A percentile compares a stretch with the other conserved stretches of the same genome.
Evolutionary conservation across 2,329 filamentous ascomycete genomes (phyloP).

Genomic region (Bipolaris sorokiniana): DNA sequence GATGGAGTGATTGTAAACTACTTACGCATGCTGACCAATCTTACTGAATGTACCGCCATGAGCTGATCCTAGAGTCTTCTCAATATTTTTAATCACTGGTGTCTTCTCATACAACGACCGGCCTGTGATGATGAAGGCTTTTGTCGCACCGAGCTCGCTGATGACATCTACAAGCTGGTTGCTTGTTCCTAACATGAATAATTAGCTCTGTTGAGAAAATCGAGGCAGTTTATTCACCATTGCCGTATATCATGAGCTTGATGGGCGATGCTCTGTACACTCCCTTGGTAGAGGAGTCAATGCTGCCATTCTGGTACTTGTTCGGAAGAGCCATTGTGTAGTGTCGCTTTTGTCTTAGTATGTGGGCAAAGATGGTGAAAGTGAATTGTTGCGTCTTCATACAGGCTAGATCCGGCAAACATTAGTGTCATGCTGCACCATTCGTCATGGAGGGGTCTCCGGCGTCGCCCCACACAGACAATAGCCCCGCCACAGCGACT

Average conservation of each 20-base stretch:
- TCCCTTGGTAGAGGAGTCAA: constrained; percentile 43
- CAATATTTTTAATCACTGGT: constrained; percentile 59
- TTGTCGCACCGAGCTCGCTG: constrained; percentile 48
- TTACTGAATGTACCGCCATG: constrained; percentile 62
- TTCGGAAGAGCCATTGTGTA: constrained; percentile 40
- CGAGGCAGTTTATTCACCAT: constrained; percentile 23
- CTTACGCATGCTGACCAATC: constrained; percentile 62
- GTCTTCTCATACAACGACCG: constrained; percentile 62
- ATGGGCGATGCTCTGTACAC: constrained; percentile 46
- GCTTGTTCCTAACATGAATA: constrained; percentile 36
- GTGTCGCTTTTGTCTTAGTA: background rate
- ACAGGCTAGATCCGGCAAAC: constrained; percentile 11
- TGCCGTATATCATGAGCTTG: constrained; percentile 49
- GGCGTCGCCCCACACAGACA: constrained; percentile 38
- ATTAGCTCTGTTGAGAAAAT: constrained; percentile 2
- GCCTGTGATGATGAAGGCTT: constrained; percentile 64
- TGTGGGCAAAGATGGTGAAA: constrained; percentile 6
- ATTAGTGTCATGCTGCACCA: constrained; percentile 17
- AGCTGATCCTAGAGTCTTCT: constrained; percentile 54
- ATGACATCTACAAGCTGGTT: constrained; percentile 42
- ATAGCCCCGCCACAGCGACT: constrained; percentile 39
- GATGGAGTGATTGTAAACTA: constrained; percentile 19
- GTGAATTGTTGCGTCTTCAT: constrained; percentile 10
- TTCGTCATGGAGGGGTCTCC: constrained; percentile 40
- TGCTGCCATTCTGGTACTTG: constrained; percentile 44